Base-by-base conservation (phyloP, 345 rosid species). In the Garcia nutans region DNA sequence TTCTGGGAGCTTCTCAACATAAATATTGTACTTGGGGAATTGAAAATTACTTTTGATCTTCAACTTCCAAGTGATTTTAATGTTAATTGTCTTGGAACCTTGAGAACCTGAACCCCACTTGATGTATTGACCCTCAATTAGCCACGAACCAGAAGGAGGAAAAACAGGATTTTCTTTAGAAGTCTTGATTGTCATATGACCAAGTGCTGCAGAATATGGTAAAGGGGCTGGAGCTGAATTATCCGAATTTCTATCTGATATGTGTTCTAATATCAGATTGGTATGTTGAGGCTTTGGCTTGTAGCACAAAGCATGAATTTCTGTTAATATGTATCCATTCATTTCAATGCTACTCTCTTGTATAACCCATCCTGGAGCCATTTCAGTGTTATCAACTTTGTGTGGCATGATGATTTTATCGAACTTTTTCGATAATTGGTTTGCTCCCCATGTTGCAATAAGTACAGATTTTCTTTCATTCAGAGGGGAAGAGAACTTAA, bases 301-400 rank as follows among this genome's bases (percentile, higher is more conserved):
- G 89, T 89, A 88, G 89, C 98, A 94, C 54, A 89, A 47, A 49
- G 88, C 89, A 2, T 76, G 74, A 77, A 90, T 92, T 78, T 86
- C 90, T 28, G 87, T 88, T 56, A 92, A 75, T 63, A 83, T 88
- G 85, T 78, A 73, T 26, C 91, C 92, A 12, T 70, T 84, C 93
- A 86, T 85, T 59, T 50, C 80, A 76, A 94, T 83, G 82, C 80
- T 58, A 61, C 77, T 61, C 83, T 91, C 90, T 55, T 76, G 78
- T 67, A 84, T 72, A 3, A 72, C 78, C 97, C 98, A 94, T 54
- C 83, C 92, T 1, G 86, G 71, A 65, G 82, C 82, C 19, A 17
- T 64, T 64, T 65, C 80, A 13, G 71, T 65, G n/a, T 74, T 73
- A 65, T 71, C 71, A 59, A 78, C 74, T 64, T 22, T 87, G 37